Conservation (phyloP, 2,329 filamentous ascomycete species). For the Trichoderma hamatum region DNA sequence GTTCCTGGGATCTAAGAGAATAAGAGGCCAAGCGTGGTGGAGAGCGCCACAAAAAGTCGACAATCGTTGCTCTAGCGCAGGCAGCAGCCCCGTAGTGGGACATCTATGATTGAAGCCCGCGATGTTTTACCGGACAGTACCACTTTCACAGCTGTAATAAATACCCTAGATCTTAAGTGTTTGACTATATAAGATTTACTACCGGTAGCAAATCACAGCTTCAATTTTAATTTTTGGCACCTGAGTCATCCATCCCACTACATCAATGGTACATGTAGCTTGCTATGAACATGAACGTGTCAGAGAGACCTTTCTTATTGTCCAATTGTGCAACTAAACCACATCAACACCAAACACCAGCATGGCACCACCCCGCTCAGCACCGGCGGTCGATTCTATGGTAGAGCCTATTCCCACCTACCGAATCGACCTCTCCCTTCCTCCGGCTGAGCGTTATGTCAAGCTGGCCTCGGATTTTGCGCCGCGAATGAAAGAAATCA, state of each 20-base stretch:
- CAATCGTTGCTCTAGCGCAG: background rate
- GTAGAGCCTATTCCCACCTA: background rate
- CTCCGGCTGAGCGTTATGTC: background rate
- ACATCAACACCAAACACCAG: background rate
- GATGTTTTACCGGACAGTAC: background rate
- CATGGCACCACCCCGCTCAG: background rate
- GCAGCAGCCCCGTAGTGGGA: conserved; percentile 4
- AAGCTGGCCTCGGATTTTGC: background rate
- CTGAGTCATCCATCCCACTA: background rate
- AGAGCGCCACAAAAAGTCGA: background rate
- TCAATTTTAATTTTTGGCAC: background rate
- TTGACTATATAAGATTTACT: background rate
- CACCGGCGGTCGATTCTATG: background rate
- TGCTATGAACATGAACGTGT: background rate
- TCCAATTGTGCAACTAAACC: background rate
- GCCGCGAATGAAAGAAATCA: background rate
- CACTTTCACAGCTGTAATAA: background rate
- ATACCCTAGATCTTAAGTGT: background rate
- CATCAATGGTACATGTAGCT: background rate
- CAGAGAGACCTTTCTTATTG: background rate
- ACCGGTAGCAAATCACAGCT: background rate
- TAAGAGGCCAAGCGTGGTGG: background rate
- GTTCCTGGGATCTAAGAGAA: background rate
- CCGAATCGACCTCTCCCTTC: background rate
- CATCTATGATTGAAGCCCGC: no score